phyloP scores from a whole-genome alignment of 1,284 basidiomycete genomes.

The Wallemia hederae region DNA sequence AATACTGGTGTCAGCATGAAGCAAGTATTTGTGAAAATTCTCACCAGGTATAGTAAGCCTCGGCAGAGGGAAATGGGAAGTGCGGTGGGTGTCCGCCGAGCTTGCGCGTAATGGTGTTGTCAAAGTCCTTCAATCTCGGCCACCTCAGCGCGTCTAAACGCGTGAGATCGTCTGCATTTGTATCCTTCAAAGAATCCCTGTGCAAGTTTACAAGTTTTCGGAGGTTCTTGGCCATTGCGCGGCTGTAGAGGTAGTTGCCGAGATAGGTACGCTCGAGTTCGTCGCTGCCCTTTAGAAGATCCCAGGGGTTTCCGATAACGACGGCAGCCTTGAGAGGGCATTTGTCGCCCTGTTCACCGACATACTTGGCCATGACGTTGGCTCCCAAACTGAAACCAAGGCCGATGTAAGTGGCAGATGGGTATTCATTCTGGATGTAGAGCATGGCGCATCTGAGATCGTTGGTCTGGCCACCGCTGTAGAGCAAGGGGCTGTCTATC shows the following conservation, averaged over 20 bases:
- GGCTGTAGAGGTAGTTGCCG: not conserved
- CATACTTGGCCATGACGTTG: slow-evolving; percentile 12
- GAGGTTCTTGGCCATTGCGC: not conserved
- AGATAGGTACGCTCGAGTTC: slow-evolving; percentile 6
- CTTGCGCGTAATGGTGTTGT: not conserved
- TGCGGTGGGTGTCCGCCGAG: not conserved
- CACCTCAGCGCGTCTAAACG: not conserved
- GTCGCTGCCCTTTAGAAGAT: slow-evolving; percentile 10
- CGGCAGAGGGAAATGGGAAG: not conserved
- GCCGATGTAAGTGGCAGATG: slow-evolving; percentile 11
- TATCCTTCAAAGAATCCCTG: not conserved
- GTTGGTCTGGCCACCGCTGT: slow-evolving; percentile 13
- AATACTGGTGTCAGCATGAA: not conserved
- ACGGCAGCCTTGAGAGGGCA: slow-evolving; percentile 10
- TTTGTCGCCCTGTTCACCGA: slow-evolving; percentile 11
- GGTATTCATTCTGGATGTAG: slow-evolving; percentile 11
- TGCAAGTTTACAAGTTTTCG: not conserved
- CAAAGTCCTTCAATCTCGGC: not conserved
- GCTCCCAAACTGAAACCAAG: slow-evolving; percentile 14
- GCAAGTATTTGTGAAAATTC: not conserved
- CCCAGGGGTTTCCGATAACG: slow-evolving; percentile 12
- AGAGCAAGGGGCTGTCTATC: slow-evolving; percentile 10
- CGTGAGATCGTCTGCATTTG: not conserved
- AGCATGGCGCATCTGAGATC: slow-evolving; percentile 12
- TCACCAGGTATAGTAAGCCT: not conserved